These are phyloP conservation scores for Xylariaceae sp. DNA, from an alignment of 2,329 filamentous ascomycete genomes.

Conservation along the genomic window DNA sequence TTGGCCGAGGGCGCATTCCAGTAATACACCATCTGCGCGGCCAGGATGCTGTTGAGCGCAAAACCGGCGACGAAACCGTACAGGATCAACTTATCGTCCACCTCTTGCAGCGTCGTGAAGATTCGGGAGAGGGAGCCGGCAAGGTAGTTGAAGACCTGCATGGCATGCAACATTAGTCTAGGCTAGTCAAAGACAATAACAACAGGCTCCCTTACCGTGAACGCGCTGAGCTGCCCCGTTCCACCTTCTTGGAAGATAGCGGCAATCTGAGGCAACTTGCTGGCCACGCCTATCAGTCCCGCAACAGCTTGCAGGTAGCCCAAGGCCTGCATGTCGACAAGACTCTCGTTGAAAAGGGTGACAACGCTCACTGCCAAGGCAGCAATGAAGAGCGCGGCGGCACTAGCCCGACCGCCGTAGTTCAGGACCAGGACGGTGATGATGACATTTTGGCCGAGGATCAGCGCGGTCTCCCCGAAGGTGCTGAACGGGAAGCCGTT, in stretches of 20 bases:
- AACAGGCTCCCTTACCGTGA: conserved; percentile 67
- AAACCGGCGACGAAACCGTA: conserved; percentile 95
- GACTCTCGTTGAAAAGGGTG: conserved; percentile 67
- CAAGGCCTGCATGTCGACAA: conserved; percentile 70
- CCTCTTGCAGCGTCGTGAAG: conserved; percentile 97
- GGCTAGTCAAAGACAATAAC: neutral
- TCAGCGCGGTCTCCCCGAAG: conserved; percentile 91
- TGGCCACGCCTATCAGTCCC: conserved; percentile 79
- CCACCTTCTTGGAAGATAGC: conserved; percentile 83
- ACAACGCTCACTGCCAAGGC: conserved; percentile 70
- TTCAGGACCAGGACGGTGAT: conserved; percentile 86
- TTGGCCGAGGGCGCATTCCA: conserved; percentile 72
- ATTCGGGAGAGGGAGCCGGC: conserved; percentile 89
- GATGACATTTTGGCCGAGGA: conserved; percentile 87
- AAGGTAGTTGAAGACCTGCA: conserved; percentile 96
- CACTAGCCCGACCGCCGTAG: conserved; percentile 69
- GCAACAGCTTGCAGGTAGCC: conserved; percentile 81
- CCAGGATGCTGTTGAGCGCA: conserved; percentile 82
- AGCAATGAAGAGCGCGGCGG: conserved; percentile 78
- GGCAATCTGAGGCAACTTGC: conserved; percentile 91
- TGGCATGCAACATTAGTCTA: conserved; percentile 9
- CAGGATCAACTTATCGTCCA: conserved; percentile 93
- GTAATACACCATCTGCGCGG: conserved; percentile 91
- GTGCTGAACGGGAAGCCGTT: conserved; percentile 95
- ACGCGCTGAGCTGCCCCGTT: conserved; percentile 94